Evolutionary conservation across 805 yeast genomes (phyloP), one percentile per base, ranked within the genome.

Genomic region (Yamadazyma philogaea): DNA sequence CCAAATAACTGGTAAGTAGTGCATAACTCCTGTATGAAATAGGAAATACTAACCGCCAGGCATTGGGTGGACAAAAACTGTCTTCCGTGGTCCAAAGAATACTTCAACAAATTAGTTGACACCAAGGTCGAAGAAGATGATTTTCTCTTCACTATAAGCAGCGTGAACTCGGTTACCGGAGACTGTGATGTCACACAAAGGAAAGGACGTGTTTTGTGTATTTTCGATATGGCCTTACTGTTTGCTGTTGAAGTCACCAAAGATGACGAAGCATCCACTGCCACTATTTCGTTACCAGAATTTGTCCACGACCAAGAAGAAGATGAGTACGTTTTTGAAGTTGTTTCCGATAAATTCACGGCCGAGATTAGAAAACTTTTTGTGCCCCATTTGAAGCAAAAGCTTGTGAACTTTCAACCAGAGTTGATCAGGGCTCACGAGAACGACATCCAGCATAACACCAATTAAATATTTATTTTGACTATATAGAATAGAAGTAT

Each of bases 131-230:
- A 62, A 40, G 46, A 57, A 27, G 69, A 62, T 15, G 47, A 30
- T 6, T 48, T 51, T 39, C 50, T 39, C 17, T 50, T 63, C 32
- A 43, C 60, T 7, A 53, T 81, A 34, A 63, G 63, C 15, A 54
- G 70, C 2, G 64, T 82, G 3, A 65, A 60, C 19, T 59, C 75
- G 5, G 59, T 70, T 14, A 56, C 68, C 6, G 95, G 95, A 17
- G 93, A 86, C 59, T 84, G 93, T 53, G 86, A 85, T 54, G 90
- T 86, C 11, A 81, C 87, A 17, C 91, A 86, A 61, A 77, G 95
- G 67, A 86, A 86, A 62, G 91, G 91, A 7, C 83, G 81, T 61
- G 87, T 82, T 19, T 76, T 79, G 53, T 84, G 91, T 56, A 81
- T 85, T 38, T 85, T 77, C 54, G 95, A 86, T 56, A 58, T 85